phyloP scores from a whole-genome alignment of 371 early-diverging fungal genomes.

The Mortierella sp. region DNA sequence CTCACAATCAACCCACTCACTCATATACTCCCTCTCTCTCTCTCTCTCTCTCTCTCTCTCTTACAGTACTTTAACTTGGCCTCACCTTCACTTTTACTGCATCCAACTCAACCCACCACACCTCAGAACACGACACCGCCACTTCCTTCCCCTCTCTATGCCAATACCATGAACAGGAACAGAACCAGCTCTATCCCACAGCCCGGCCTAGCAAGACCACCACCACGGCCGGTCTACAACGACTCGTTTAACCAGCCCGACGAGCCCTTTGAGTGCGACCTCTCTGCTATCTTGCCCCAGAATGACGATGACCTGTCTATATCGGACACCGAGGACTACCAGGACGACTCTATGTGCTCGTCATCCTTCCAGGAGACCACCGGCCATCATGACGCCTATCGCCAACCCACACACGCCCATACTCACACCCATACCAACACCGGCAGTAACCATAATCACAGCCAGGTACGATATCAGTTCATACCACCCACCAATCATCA shows the following conservation, averaged over 20 bases:
- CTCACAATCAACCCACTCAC: neutral
- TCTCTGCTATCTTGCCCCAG: slow-evolving; percentile 44
- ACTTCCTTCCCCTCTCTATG: neutral
- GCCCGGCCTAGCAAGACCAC: neutral
- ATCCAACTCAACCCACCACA: neutral
- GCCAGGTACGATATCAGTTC: neutral
- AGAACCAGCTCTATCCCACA: slow-evolving; percentile 9
- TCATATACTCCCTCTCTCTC: neutral
- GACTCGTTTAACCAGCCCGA: slow-evolving; percentile 56
- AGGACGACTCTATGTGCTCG: slow-evolving; percentile 15
- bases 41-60: neutral
- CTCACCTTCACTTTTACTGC: neutral
- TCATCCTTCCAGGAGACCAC: slow-evolving; percentile 10
- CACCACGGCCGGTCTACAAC: slow-evolving; percentile 23
- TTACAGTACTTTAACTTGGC: neutral
- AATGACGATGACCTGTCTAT: slow-evolving; percentile 18
- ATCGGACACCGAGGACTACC: slow-evolving; percentile 36
- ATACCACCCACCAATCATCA: neutral
- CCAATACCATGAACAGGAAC: slow-evolving; percentile 9
- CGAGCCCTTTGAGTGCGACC: slow-evolving; percentile 54
- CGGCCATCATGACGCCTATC: slow-evolving; percentile 5
- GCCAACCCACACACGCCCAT: neutral
- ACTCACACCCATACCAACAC: neutral
- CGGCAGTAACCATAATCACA: neutral
- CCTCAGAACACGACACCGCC: neutral